Evolutionary conservation across 176 grass and related monocot species (phyloP).

Genomic region (Triticum aestivum): IWGSC_CS_RefSeq_v2.1 NC_057805.1:402447769-402448268

Average conservation of each 20-base stretch:
- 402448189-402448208: slow-evolving; percentile 1
- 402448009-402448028: slow-evolving; percentile 52
- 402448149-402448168: slow-evolving; percentile 61
- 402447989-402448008: slow-evolving; percentile 53
- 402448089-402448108: slow-evolving; percentile 59
- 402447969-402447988: slow-evolving; percentile 72
- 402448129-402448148: slow-evolving; percentile 60
- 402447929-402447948: slow-evolving; percentile 80
- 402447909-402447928: slow-evolving; percentile 84
- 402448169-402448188: slow-evolving; percentile 1
- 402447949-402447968: slow-evolving; percentile 13
- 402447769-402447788: slow-evolving; percentile 26
- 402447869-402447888: slow-evolving; percentile 63
- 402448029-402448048: slow-evolving; percentile 56
- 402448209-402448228: not conserved
- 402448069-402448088: slow-evolving; percentile 58
- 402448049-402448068: slow-evolving; percentile 78
- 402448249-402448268: slow-evolving; percentile 57
- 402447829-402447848: not conserved
- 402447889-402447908: slow-evolving; percentile 79
- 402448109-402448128: slow-evolving; percentile 58
- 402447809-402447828: not conserved
- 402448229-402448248: slow-evolving; percentile 28
- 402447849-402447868: slow-evolving; percentile 54
- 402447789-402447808: not conserved